phyloP scores from a whole-genome alignment of 139 green algal species.

The Nannochloris sp. region DNA sequence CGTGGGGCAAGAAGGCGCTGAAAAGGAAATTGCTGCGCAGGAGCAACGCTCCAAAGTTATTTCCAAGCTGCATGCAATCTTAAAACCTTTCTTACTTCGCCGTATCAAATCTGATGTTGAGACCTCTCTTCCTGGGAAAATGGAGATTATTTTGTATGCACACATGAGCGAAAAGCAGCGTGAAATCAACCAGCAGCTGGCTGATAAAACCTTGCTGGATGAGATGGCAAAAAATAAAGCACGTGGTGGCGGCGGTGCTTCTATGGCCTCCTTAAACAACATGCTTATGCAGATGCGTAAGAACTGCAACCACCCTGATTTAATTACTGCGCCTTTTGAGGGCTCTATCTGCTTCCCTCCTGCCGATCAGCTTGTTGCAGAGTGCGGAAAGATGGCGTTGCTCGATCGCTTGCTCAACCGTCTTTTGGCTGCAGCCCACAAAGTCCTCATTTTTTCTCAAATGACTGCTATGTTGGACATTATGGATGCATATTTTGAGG shows the following conservation, averaged over 20 bases:
- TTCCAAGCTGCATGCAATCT: constrained; percentile 83
- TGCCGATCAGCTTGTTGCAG: constrained; percentile 59
- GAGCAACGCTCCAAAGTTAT: constrained; percentile 72
- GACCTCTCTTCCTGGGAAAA: constrained; percentile 75
- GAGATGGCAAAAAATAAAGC: constrained; percentile 16
- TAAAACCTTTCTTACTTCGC: constrained; percentile 88
- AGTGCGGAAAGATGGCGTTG: constrained; percentile 94
- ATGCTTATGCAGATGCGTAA: constrained; percentile 95
- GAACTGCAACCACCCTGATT: constrained; percentile 98
- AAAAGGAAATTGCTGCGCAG: constrained; percentile 49
- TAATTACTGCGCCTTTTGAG: constrained; percentile 72
- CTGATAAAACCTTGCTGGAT: constrained; percentile 56
- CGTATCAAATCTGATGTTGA: constrained; percentile 86
- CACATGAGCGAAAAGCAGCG: constrained; percentile 67
- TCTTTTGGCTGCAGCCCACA: constrained; percentile 60
- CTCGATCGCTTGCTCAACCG: constrained; percentile 76
- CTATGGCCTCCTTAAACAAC: constrained; percentile 78
- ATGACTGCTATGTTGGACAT: constrained; percentile 99
- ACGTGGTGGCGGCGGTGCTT: background rate
- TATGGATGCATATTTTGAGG: constrained; percentile 83
- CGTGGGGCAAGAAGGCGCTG: constrained; percentile 25
- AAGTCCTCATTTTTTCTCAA: constrained; percentile 95
- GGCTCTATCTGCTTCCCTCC: constrained; percentile 44
- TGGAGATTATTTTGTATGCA: constrained; percentile 84
- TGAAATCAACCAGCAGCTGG: constrained; percentile 69